Evolutionary conservation across 2,329 filamentous ascomycete genomes (phyloP), one percentile per base, ranked within the genome.

Genomic region (Pleurostoma richardsiae): DNA sequence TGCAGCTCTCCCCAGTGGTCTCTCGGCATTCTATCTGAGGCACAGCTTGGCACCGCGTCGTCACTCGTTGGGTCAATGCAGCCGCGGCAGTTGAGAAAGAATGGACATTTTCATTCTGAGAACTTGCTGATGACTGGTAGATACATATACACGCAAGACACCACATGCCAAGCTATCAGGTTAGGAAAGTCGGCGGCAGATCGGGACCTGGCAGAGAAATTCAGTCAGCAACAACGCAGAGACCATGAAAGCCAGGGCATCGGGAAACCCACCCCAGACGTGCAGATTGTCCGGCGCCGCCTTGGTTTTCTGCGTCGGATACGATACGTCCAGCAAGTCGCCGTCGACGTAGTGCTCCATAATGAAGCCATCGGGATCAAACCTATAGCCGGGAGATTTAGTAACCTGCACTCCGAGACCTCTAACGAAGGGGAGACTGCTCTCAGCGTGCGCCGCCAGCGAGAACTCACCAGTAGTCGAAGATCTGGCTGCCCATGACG

Each of bases 261-360:
- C 10, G 4, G 4, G 1, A 39, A 8, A 52, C 62, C 57, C 44
- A 63, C 72, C 72, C 72, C 72, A 76, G 11, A 74, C 67, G 50
- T 74, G 67, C 39, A 74, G 48, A 31, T 66, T 69, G 40, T 67
- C 71, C 3, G 70, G 68, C 29, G 64, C 62, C 1, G 67, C 66
- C 49, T 63, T 55, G 10, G 59, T 68, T 10, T 54, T 59, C 51
- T 75, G 70, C 4, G 70, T 71, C 26, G 70, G 74, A 39, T 77
- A 72, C 19, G 69, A 75, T 50, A 79, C 70, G 49, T 79, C 69
- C 2, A 87, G 73, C 53, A 85, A 55, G 63, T 88, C 85, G 1
- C 85, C 84, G 59, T 88, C 85, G 11, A 83, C 79, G 55, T 88
- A 88, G 61, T 86, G 82, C 64, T 86, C 82, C 57, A 86, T 67